Conservation (phyloP, 768 basidiomycete species). For the Asterophora lycoperdoides region DNA sequence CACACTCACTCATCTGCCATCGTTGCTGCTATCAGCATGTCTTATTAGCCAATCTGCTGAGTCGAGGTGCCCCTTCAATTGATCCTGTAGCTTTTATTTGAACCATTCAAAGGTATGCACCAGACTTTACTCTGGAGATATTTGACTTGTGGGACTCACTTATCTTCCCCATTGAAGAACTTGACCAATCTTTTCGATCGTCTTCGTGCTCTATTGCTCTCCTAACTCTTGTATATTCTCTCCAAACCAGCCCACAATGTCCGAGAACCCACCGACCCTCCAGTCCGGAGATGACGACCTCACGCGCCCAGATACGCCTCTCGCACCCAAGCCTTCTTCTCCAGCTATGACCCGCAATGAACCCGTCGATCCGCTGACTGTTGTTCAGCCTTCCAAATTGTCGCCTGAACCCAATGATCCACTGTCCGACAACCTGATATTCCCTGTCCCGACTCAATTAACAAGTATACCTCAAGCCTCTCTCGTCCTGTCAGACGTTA, state of each 20-base stretch:
- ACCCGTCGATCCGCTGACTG: conserved; percentile 3
- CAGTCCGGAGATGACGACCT: conserved; percentile 23
- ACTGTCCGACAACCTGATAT: conserved; percentile 23
- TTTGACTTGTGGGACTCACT: no score
- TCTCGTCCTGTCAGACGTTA: conserved; percentile 43
- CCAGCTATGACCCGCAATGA: conserved; percentile 8
- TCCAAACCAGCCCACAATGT: conserved; percentile 15
- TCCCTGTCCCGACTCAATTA: conserved; percentile 38
- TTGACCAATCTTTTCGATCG: neutral
- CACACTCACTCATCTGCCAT: conserved; percentile 12
- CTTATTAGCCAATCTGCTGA: conserved; percentile 8
- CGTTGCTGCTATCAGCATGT: conserved; percentile 14
- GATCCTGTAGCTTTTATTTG: no score
- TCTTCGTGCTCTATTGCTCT: conserved; percentile 3
- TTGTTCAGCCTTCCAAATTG: conserved; percentile 7
- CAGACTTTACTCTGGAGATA: no score
- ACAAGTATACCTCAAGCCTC: conserved; percentile 37
- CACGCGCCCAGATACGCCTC: conserved; percentile 27
- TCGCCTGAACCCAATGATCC: neutral
- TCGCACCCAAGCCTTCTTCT: conserved; percentile 16
- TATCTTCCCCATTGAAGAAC: no score
- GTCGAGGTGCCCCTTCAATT: no score
- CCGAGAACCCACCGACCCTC: conserved; percentile 14
- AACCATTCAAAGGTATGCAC: no score
- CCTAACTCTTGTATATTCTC: conserved; percentile 3